Base-by-base conservation (phyloP, 2,329 filamentous ascomycete genomes). In the Harringtonia lauricola region DNA sequence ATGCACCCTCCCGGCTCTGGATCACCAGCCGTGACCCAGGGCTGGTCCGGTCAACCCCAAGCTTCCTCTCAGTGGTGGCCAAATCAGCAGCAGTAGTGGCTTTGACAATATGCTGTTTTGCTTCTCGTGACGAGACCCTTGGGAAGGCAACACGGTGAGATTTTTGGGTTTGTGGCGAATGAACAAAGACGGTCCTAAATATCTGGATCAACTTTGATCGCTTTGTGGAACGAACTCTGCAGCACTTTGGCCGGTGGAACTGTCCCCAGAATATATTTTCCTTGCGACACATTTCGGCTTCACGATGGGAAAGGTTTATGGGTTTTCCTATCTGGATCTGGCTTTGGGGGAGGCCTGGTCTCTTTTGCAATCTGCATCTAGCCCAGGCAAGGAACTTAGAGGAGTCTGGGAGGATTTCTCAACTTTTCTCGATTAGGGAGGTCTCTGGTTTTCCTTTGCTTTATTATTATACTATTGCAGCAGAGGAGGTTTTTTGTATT, bases 1-100 rank as follows among this genome's bases (percentile, higher is more conserved):
- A 74, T 87, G 76, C 78, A 82, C 54, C 70, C 79, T 62, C 64
- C 72, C 60, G 62, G 71, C 53, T 61, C 78, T 4, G 63, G 62
- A 4, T 61, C 64, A 8, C 71, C 72, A 12, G 64, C 70, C 7
- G 69, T 69, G 19, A 67, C 69, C 2, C 74, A 76, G 48, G 58
- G 64, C 4, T 78, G 58, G 58, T 54, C 57, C 8, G 66, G 76
- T 31, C 78, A 82, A 53, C 79, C 81, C 53, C 79, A 79, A 46
- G 71, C 76, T 9, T 70, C 78, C 2, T 70, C 74, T 43, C 66
- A 74, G 54, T 76, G 73, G 70, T 76, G 72, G 72, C 53, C 66
- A 9, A 68, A 66, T 45, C 67, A 69, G 49, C 68, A 68, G 49
- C 71, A 76, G 50, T 66, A 46, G 5, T 2, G 26, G 36, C 10